A percentile compares a stretch with the other conserved stretches of the same genome.
Evolutionary conservation across 495 filamentous ascomycete species (phyloP).

Genomic region (Tirmania nivea): DNA sequence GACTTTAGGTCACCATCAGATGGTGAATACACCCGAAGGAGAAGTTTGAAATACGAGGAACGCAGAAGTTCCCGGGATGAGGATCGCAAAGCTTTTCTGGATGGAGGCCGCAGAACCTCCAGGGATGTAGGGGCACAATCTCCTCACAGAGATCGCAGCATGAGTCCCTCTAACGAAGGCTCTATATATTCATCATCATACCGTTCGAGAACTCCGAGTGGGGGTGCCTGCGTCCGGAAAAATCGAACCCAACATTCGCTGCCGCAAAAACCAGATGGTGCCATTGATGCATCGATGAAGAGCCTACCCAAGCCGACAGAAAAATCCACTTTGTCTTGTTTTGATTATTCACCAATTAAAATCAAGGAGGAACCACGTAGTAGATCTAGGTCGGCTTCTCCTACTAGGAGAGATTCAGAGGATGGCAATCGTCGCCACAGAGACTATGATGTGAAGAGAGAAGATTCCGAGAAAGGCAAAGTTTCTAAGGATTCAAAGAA

Average conservation of each 20-base stretch:
- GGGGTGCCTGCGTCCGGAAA: not conserved
- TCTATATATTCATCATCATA: not conserved
- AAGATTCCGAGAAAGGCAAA: not conserved
- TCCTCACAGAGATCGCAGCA: not conserved
- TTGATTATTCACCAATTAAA: not conserved
- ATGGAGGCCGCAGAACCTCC: not conserved
- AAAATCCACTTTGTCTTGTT: not conserved
- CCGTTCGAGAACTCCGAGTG: not conserved
- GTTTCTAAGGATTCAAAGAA: not conserved
- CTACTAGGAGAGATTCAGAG: not conserved
- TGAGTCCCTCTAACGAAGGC: not conserved
- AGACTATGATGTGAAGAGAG: not conserved
- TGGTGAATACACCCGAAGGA: not conserved
- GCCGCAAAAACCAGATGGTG: not conserved
- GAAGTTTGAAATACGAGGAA: not conserved
- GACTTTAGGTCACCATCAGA: not conserved
- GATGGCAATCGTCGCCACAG: not conserved
- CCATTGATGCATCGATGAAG: not conserved
- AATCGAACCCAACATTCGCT: not conserved
- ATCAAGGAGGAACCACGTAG: not conserved
- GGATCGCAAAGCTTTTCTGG: not conserved
- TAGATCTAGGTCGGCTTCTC: not conserved
- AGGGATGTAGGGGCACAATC: not conserved
- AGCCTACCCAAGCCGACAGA: not conserved
- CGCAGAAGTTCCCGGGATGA: not conserved